Percentiles rank a stretch among this genome's conserved stretches.
phyloP scores from a whole-genome alignment of 331 rosid species.

The Quercus phellos region DNA sequence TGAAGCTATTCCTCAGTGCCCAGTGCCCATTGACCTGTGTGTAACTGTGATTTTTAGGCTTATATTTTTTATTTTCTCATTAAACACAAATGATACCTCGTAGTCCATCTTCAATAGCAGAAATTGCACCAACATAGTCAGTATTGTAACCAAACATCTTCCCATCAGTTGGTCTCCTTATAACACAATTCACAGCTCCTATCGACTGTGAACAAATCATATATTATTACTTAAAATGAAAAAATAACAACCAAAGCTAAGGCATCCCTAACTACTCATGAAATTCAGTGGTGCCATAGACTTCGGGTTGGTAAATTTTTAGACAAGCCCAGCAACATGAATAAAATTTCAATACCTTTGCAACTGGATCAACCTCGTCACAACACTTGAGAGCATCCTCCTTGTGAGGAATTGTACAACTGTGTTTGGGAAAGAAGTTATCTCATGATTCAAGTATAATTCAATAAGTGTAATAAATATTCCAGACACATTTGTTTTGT shows the following conservation, averaged over 20 bases:
- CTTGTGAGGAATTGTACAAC: slow-evolving; percentile 84
- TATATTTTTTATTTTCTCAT: background rate
- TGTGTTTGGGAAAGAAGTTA: slow-evolving; percentile 33
- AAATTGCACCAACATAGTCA: slow-evolving; percentile 79
- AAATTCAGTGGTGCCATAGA: background rate
- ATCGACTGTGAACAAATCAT: slow-evolving; percentile 45
- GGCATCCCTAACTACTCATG: slow-evolving; percentile 3
- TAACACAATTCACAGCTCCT: slow-evolving; percentile 85
- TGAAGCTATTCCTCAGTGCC: too few species aligned
- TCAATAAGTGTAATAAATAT: background rate
- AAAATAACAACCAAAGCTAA: slow-evolving; percentile 1
- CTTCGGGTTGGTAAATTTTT: background rate
- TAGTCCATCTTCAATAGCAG: slow-evolving; percentile 84
- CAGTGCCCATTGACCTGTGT: too few species aligned
- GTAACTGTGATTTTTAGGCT: too few species aligned
- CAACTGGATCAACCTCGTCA: slow-evolving; percentile 93
- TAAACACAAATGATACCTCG: slow-evolving; percentile 45
- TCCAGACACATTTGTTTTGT: background rate
- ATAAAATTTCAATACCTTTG: slow-evolving; percentile 51
- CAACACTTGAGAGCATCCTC: slow-evolving; percentile 70
- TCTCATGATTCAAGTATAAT: background rate
- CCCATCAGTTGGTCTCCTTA: slow-evolving; percentile 77
- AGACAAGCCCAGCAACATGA: slow-evolving; percentile 7
- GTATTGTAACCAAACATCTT: slow-evolving; percentile 83
- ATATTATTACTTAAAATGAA: background rate